Evolutionary conservation across 2,329 filamentous ascomycete genomes (phyloP), one percentile per base, ranked within the genome.

Genomic region (Biscogniauxia mediterranea): DNA sequence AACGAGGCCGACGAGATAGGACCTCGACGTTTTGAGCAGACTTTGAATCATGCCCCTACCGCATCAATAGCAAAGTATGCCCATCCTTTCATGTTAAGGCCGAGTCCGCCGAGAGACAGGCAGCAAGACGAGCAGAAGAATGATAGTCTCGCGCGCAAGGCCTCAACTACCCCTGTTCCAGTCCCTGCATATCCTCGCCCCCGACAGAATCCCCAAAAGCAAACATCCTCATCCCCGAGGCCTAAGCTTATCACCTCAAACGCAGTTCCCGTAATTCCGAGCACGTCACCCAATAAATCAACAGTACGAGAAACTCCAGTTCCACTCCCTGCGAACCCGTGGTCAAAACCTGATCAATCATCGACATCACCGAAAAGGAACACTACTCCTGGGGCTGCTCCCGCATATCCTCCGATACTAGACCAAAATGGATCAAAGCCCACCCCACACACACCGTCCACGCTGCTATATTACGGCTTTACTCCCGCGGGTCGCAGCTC

Each of bases 401-500:
- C 25, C 52, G 26, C 54, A 38, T 20, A 19, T 21, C 13, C 38
- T n/a, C 13, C 3, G 2, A 3, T 46, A n/a, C 52, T 32, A 20
- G 8, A 7, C 6, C 21, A n/a, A 21, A 55, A 55, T 23, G 56
- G 32, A 58, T 32, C 25, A 21, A 56, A 21, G 23, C 50, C 56
- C 54, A 23, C 49, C 23, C 21, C 58, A 19, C 1, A 42, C 17
- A 19, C 38, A 60, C 58, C 13, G 56, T 56, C 6, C 59, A 54
- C 46, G n/a, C 17, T 28, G 56, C 19, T 38, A 17, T 55, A 62
- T n/a, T 58, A 61, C 55, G 62, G 70, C 42, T 74, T 73, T 55
- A 73, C 70, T 0, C 72, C 71, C 1, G 68, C 69, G 0, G 70
- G 65, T 9, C 66, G 63, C 15, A 66, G 68, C 46, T 61, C 66